phyloP scores from a whole-genome alignment of 129 eudicot genomes.

The Dittrichia graveolens region DNA sequence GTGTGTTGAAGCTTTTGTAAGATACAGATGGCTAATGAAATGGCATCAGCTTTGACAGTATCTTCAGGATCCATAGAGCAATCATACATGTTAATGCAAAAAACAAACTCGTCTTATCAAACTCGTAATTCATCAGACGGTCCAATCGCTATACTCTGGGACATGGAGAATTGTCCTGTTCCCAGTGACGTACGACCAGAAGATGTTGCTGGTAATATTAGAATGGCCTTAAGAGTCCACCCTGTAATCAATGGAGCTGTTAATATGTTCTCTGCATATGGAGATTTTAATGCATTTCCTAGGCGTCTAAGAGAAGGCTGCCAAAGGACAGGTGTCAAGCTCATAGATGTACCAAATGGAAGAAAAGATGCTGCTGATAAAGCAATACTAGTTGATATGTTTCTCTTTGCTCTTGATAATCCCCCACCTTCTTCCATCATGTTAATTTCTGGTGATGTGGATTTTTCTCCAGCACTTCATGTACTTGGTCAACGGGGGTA shows the following conservation, averaged over 20 bases:
- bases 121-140: slow-evolving; percentile 42
- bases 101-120: slow-evolving; percentile 37
- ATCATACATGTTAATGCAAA: slow-evolving; percentile 31
- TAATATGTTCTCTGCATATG: slow-evolving; percentile 84
- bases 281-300: slow-evolving; percentile 88
- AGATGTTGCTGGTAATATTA: slow-evolving; percentile 82
- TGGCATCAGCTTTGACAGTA: slow-evolving; percentile 31
- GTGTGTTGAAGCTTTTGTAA: slow-evolving; percentile 24
- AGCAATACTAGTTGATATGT: slow-evolving; percentile 98
- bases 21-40: slow-evolving; percentile 47
- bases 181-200: slow-evolving; percentile 87
- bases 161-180: slow-evolving; percentile 94
- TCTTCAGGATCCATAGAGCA: slow-evolving; percentile 49
- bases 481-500: slow-evolving; percentile 96
- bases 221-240: slow-evolving; percentile 87
- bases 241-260: slow-evolving; percentile 79
- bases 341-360: slow-evolving; percentile 93
- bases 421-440: slow-evolving; percentile 87
- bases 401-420: slow-evolving; percentile 93
- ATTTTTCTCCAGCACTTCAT: slow-evolving; percentile 91
- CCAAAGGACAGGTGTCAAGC: slow-evolving; percentile 91
- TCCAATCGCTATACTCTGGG: slow-evolving; percentile 92
- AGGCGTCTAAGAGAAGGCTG: slow-evolving; percentile 90
- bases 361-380: slow-evolving; percentile 98
- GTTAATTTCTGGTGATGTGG: slow-evolving; percentile 96